Evolutionary conservation across 2,329 filamentous ascomycete genomes (phyloP).

Genomic region (Exophiala sp.): DNA sequence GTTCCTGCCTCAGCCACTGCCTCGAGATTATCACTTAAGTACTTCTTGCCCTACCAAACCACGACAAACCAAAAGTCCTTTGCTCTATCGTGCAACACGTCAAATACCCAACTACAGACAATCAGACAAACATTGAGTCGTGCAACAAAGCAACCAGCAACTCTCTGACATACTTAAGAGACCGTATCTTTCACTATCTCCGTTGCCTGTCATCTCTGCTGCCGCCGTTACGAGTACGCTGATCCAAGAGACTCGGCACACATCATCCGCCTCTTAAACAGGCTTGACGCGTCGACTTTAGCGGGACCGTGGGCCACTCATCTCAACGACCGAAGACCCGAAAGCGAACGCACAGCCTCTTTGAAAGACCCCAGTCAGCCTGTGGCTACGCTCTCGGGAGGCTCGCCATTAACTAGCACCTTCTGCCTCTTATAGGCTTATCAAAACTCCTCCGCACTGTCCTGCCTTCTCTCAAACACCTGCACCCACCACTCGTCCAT

Average conservation of each 20-base stretch:
- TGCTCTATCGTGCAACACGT: too few species aligned
- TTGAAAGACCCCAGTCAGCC: not conserved
- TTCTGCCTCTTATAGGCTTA: conserved; percentile 1
- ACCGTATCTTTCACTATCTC: too few species aligned
- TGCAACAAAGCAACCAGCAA: too few species aligned
- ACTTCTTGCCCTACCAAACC: too few species aligned
- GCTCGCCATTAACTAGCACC: not conserved
- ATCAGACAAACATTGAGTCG: too few species aligned
- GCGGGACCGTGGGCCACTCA: not conserved
- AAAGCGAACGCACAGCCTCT: not conserved
- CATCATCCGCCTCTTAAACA: conserved; percentile 7
- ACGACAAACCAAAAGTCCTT: too few species aligned
- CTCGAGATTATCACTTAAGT: too few species aligned
- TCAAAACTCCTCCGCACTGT: conserved; percentile 3
- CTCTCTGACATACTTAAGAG: too few species aligned
- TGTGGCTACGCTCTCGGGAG: not conserved
- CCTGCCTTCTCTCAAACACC: conserved; percentile 4
- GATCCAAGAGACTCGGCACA: conserved; percentile 5
- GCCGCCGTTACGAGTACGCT: not conserved
- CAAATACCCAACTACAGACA: too few species aligned
- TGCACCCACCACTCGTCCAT: conserved; percentile 4
- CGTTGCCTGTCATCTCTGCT: too few species aligned
- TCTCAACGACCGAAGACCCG: not conserved
- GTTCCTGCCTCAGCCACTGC: too few species aligned
- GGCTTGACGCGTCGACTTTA: conserved; percentile 3